Evolutionary conservation across 1,139 yeast genomes (phyloP).

Genomic region (Pichiaceae sp.): DNA sequence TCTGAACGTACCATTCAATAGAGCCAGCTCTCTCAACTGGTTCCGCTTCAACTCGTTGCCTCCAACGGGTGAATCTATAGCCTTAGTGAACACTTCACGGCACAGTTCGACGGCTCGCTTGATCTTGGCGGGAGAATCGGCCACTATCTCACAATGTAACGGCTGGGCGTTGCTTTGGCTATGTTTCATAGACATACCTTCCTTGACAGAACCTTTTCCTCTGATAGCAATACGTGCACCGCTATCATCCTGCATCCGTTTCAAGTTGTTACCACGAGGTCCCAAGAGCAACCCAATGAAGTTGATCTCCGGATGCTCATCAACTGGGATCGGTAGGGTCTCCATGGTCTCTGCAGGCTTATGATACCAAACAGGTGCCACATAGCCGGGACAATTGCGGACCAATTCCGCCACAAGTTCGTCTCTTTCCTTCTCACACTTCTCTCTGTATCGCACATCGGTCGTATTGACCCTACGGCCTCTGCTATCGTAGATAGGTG

Average conservation of each 20-base stretch:
- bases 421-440: constrained; percentile 73
- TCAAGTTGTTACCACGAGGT: constrained; percentile 89
- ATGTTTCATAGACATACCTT: constrained; percentile 53
- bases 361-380: constrained; percentile 72
- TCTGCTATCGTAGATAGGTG: constrained; percentile 75
- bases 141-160: constrained; percentile 79
- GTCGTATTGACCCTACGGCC: constrained; percentile 86
- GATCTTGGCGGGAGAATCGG: constrained; percentile 74
- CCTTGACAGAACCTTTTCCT: constrained; percentile 93
- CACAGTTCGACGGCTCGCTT: constrained; percentile 69
- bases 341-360: constrained; percentile 62
- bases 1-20: constrained; percentile 86
- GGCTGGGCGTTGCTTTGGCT: constrained; percentile 47
- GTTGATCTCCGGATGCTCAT: constrained; percentile 86
- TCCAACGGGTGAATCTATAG: constrained; percentile 83
- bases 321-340: constrained; percentile 77
- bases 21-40: constrained; percentile 87
- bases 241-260: constrained; percentile 70
- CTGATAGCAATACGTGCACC: constrained; percentile 84
- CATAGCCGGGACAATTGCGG: constrained; percentile 65
- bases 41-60: constrained; percentile 87
- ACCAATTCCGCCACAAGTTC: constrained; percentile 67
- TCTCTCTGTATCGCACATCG: constrained; percentile 53
- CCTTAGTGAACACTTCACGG: constrained; percentile 71
- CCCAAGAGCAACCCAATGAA: constrained; percentile 88